These are phyloP conservation scores for Elongisporangium anandrum DNA, from an alignment of 352 stramenopile genomes.

Conservation along the genomic window DNA sequence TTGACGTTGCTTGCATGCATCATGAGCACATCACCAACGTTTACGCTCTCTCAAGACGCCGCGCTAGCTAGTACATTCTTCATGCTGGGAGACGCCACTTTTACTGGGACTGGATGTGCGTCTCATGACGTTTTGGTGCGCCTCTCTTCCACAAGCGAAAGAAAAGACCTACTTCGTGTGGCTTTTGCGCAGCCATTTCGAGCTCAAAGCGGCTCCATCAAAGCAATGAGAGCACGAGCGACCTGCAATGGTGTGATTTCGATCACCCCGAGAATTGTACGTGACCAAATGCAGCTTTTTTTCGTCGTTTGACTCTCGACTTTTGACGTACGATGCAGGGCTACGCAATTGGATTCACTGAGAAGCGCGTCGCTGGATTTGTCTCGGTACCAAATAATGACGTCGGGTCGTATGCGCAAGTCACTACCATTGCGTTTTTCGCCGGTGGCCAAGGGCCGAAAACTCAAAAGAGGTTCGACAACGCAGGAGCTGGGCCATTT, in stretches of 20 bases:
- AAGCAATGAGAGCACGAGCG: background rate
- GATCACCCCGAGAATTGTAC: background rate
- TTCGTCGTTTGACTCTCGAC: background rate
- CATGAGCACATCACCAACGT: background rate
- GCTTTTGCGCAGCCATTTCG: slow-evolving; percentile 5
- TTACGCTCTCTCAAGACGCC: background rate
- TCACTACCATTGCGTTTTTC: slow-evolving; percentile 20
- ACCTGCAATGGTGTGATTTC: slow-evolving; percentile 9
- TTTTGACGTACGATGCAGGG: background rate
- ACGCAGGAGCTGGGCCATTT: slow-evolving; percentile 6
- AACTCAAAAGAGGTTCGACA: slow-evolving; percentile 14
- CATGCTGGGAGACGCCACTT: background rate
- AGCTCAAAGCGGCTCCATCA: background rate
- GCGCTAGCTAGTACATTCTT: background rate
- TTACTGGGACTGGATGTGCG: background rate
- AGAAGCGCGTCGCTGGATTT: slow-evolving; percentile 12
- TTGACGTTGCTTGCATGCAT: background rate
- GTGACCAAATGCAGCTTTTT: background rate
- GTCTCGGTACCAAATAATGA: slow-evolving; percentile 7
- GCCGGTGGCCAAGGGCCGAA: slow-evolving; percentile 5
- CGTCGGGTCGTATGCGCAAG: slow-evolving; percentile 6
- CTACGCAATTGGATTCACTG: slow-evolving; percentile 18
- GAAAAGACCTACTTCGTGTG: background rate
- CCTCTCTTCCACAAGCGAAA: background rate
- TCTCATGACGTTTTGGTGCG: background rate